phyloP scores from a whole-genome alignment of 768 basidiomycete genomes.

The Termitomyces bulborhizus region DNA sequence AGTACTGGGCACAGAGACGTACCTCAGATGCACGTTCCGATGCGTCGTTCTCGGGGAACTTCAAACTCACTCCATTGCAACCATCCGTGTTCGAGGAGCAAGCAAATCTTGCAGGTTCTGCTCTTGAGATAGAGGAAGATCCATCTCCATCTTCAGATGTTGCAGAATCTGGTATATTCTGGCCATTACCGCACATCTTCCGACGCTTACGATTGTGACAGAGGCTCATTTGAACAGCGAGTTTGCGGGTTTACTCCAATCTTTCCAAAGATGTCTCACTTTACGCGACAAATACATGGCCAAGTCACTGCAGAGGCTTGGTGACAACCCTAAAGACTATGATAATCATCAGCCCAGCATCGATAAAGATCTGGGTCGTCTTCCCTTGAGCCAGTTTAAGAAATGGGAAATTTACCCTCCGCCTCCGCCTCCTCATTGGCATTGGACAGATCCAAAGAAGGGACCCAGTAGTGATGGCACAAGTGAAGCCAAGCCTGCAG shows the following conservation, averaged over 20 bases:
- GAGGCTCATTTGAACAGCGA: constrained; percentile 37
- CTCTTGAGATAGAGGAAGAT: constrained; percentile 28
- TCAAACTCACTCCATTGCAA: constrained; percentile 32
- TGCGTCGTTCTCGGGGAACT: constrained; percentile 31
- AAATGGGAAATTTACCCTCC: constrained; percentile 89
- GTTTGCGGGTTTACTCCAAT: constrained; percentile 52
- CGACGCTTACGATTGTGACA: not conserved
- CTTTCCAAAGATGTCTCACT: constrained; percentile 80
- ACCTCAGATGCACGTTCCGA: constrained; percentile 49
- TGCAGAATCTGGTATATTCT: constrained; percentile 23
- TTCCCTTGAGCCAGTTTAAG: constrained; percentile 42
- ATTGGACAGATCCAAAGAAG: constrained; percentile 57
- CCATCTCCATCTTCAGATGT: constrained; percentile 19
- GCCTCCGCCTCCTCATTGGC: constrained; percentile 96
- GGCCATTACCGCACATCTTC: constrained; percentile 1
- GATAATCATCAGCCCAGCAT: constrained; percentile 75
- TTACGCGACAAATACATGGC: constrained; percentile 94
- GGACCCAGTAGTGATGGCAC: constrained; percentile 36
- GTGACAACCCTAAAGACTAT: constrained; percentile 91
- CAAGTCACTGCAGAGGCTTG: constrained; percentile 83
- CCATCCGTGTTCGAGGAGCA: constrained; percentile 22
- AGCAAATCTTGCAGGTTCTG: constrained; percentile 9
- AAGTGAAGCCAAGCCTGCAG: constrained; percentile 25
- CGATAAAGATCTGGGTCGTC: constrained; percentile 48
- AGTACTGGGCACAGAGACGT: constrained; percentile 60